phyloP scores from a whole-genome alignment of 768 basidiomycete genomes.

The Lentinula lateritia region DNA sequence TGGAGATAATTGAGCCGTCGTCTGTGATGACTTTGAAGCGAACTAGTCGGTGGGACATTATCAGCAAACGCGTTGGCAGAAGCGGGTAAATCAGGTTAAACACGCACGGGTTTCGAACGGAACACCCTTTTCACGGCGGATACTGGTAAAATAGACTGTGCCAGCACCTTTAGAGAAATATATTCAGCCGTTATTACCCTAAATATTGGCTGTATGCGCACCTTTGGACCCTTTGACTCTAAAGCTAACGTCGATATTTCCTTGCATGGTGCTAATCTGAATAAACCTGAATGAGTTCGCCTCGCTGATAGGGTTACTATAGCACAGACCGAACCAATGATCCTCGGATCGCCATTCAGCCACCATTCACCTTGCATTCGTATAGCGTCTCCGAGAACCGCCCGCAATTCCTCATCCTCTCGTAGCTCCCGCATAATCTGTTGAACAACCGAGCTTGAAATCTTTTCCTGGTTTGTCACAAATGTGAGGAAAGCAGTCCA shows the following conservation, averaged over 20 bases:
- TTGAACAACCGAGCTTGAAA: constrained; percentile 47
- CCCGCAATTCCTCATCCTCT: constrained; percentile 29
- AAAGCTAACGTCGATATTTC: constrained; percentile 50
- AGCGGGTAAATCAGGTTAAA: background rate
- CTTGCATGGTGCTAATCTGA: constrained; percentile 47
- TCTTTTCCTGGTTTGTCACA: constrained; percentile 48
- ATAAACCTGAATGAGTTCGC: background rate
- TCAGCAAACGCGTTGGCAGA: background rate
- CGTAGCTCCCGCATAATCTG: constrained; percentile 37
- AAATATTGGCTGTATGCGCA: constrained; percentile 9
- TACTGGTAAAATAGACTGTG: constrained; percentile 56
- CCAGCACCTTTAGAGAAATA: constrained; percentile 31
- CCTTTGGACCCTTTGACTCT: constrained; percentile 47
- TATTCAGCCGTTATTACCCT: background rate
- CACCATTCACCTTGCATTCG: constrained; percentile 37
- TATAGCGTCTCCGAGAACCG: constrained; percentile 40
- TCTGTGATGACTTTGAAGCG: constrained; percentile 37
- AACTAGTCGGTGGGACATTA: constrained; percentile 18
- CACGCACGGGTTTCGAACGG: constrained; percentile 40
- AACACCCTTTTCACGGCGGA: constrained; percentile 44
- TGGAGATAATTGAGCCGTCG: constrained; percentile 26
- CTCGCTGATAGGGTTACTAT: constrained; percentile 15
- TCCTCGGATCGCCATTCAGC: constrained; percentile 49
- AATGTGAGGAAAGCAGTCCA: constrained; percentile 47
- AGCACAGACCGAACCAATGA: constrained; percentile 48